Conservation (phyloP, 768 basidiomycete genomes). For the Hemileccinum impolitum region DNA sequence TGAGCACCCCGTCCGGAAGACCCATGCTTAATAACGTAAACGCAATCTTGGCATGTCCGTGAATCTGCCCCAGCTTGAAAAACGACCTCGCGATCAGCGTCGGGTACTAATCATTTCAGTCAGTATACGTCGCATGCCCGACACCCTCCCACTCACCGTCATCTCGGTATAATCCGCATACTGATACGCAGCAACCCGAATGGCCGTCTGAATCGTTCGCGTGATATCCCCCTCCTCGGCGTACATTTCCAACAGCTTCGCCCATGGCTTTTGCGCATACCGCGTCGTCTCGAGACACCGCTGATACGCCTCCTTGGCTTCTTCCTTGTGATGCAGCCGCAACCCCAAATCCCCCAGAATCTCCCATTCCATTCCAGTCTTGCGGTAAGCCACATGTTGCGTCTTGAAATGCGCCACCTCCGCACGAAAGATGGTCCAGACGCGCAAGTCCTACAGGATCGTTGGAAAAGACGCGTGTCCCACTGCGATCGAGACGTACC, state of each 20-base stretch:
- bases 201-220: conserved; percentile 85
- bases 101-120: conserved; percentile 52
- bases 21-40: conserved; percentile 95
- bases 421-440: conserved; percentile 99
- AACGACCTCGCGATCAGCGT: conserved; percentile 86
- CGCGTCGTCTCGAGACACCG: conserved; percentile 84
- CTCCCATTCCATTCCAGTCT: conserved; percentile 97
- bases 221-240: conserved; percentile 96
- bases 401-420: conserved; percentile 99
- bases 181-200: conserved; percentile 91
- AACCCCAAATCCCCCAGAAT: conserved; percentile 92
- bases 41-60: conserved; percentile 91
- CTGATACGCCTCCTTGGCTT: conserved; percentile 97
- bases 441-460: conserved; percentile 73
- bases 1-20: conserved; percentile 82
- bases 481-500: conserved; percentile 42
- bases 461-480: neutral
- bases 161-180: conserved; percentile 87
- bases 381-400: conserved; percentile 95
- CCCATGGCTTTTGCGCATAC: conserved; percentile 91
- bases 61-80: conserved; percentile 90
- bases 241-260: conserved; percentile 91
- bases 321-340: conserved; percentile 95
- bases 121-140: neutral
- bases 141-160: conserved; percentile 53